Percentiles rank a stretch among this genome's conserved stretches.
These are phyloP conservation scores for Hippophae rhamnoides DNA, from an alignment of 306 rosid species.

Conservation along the genomic window DNA sequence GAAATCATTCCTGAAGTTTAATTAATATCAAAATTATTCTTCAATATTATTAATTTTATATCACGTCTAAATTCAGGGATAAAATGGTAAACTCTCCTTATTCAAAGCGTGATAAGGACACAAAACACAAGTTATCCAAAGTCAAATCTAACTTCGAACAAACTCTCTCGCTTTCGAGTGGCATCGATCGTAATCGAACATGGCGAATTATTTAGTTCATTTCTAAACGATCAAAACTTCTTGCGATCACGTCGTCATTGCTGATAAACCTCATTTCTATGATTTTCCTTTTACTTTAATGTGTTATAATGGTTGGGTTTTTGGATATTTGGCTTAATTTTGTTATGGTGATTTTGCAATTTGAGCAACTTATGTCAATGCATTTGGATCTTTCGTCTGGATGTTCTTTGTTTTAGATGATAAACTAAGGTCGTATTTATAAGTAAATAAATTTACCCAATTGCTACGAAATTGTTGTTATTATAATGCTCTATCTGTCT, in stretches of 20 bases:
- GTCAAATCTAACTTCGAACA: not conserved
- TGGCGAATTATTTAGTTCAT: conserved; percentile 96
- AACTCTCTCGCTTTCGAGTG: conserved; percentile 17
- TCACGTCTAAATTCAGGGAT: too few species aligned
- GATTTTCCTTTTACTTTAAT: not conserved
- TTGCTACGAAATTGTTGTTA: too few species aligned
- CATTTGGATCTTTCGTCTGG: conserved; percentile 9
- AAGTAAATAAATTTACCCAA: too few species aligned
- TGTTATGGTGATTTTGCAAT: conserved; percentile 2
- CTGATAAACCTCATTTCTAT: conserved; percentile 34
- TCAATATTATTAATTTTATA: too few species aligned
- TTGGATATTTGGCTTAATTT: conserved; percentile 9
- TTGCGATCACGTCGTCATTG: conserved; percentile 79
- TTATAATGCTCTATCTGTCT: too few species aligned
- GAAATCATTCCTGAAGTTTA: too few species aligned
- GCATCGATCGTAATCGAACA: conserved; percentile 41
- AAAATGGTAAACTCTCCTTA: too few species aligned
- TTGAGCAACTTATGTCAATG: conserved; percentile 15
- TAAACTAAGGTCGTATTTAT: not conserved
- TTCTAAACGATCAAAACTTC: conserved; percentile 81
- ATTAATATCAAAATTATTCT: too few species aligned
- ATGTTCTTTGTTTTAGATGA: conserved; percentile 1
- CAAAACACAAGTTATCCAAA: conserved; percentile 33
- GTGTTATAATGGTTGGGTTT: not conserved
- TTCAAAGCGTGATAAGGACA: conserved; percentile 7